These are phyloP conservation scores for Pythium inflatum DNA, from an alignment of 352 stramenopile genomes.

Conservation along the genomic window DNA sequence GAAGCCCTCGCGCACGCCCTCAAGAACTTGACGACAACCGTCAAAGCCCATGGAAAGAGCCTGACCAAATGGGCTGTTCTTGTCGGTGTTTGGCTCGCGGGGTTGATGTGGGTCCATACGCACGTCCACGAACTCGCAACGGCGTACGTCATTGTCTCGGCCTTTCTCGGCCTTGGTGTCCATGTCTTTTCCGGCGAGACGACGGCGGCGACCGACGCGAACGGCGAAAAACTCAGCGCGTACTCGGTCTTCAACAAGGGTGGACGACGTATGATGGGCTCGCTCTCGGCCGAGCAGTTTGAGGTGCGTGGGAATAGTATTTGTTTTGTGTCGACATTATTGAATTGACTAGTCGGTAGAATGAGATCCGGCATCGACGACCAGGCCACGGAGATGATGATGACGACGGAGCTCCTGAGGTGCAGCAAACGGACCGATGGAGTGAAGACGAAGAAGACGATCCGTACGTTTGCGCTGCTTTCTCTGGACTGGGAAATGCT, in stretches of 20 bases:
- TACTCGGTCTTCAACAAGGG: slow-evolving; percentile 86
- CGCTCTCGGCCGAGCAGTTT: slow-evolving; percentile 82
- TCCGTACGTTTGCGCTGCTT: slow-evolving; percentile 60
- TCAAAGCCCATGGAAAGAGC: slow-evolving; percentile 29
- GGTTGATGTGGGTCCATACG: slow-evolving; percentile 51
- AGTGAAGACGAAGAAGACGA: slow-evolving; percentile 54
- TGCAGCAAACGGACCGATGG: slow-evolving; percentile 21
- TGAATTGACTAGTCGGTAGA: slow-evolving; percentile 37
- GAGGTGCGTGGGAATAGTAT: slow-evolving; percentile 48
- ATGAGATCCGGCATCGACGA: slow-evolving; percentile 73
- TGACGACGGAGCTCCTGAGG: slow-evolving; percentile 18
- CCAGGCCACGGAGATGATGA: slow-evolving; percentile 26
- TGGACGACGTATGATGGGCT: slow-evolving; percentile 72
- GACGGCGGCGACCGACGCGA: slow-evolving; percentile 1
- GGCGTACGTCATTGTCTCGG: slow-evolving; percentile 67
- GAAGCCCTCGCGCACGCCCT: slow-evolving; percentile 33
- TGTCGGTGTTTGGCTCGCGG: slow-evolving; percentile 45
- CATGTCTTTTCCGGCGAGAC: slow-evolving; percentile 41
- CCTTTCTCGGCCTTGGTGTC: slow-evolving; percentile 43
- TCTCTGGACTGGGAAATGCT: too few species aligned
- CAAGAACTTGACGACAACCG: not conserved
- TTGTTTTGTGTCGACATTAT: not conserved
- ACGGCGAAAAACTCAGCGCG: slow-evolving; percentile 54
- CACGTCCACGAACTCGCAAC: slow-evolving; percentile 58
- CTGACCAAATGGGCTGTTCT: slow-evolving; percentile 32